A percentile compares a stretch with the other conserved stretches of the same genome.
phyloP scores from a whole-genome alignment of 495 filamentous ascomycete genomes.

The Xylaria cubensis region DNA sequence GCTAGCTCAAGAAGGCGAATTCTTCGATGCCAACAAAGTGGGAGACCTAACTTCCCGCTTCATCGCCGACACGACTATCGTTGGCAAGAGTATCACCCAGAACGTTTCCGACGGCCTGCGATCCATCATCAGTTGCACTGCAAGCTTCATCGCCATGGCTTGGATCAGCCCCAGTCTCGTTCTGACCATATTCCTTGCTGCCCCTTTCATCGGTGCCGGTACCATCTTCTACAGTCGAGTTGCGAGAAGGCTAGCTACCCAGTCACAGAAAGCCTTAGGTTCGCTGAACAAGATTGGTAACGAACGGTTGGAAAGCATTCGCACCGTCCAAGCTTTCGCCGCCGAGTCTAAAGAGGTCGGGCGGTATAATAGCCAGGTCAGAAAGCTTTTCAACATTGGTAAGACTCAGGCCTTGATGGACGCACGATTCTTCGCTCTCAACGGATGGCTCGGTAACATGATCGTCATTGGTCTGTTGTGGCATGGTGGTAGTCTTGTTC shows the following conservation, averaged over 20 bases:
- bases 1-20: conserved; percentile 94
- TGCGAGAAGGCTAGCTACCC: conserved; percentile 84
- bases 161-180: conserved; percentile 93
- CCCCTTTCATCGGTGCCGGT: conserved; percentile 89
- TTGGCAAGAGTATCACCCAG: conserved; percentile 97
- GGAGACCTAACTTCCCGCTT: conserved; percentile 95
- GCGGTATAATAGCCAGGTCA: conserved; percentile 90
- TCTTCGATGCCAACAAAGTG: conserved; percentile 97
- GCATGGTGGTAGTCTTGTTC: conserved; percentile 88
- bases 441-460: conserved; percentile 91
- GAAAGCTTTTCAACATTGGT: conserved; percentile 88
- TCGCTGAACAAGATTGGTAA: conserved; percentile 95
- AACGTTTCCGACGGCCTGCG: conserved; percentile 94
- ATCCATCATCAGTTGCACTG: conserved; percentile 82
- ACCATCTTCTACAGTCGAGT: conserved; percentile 89
- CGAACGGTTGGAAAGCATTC: conserved; percentile 92
- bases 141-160: conserved; percentile 88
- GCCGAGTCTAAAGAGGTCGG: conserved; percentile 88
- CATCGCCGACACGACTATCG: conserved; percentile 94
- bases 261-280: conserved; percentile 91
- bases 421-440: conserved; percentile 89
- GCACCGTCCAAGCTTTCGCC: conserved; percentile 93
- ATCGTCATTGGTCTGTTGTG: conserved; percentile 92
- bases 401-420: conserved; percentile 84
- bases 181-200: conserved; percentile 80